Conservation (phyloP, 1,284 basidiomycete genomes). For the Porogramme epimiltina region DNA sequence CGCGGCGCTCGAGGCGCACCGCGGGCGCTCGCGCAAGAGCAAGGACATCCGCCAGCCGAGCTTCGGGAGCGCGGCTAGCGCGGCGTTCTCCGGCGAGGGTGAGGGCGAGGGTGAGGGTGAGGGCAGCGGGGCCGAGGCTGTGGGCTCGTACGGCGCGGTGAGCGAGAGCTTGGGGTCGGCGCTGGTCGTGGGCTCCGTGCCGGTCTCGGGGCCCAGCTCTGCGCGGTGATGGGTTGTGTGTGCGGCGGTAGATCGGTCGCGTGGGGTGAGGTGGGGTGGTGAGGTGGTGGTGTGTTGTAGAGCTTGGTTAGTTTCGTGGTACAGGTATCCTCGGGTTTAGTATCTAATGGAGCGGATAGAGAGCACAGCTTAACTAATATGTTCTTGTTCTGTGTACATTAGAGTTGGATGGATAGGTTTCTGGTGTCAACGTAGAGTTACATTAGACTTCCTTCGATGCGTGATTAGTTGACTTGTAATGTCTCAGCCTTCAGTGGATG, state of each 20-base stretch:
- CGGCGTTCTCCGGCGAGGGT: neutral
- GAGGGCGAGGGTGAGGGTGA: neutral
- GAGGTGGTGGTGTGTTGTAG: neutral
- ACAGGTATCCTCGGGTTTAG: neutral
- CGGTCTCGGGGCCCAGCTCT: neutral
- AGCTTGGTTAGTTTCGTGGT: neutral
- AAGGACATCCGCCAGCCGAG: conserved; percentile 34
- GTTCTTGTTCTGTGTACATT: conserved; percentile 20
- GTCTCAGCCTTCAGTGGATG: too few relatives aligned
- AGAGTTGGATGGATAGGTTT: neutral
- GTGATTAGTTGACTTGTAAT: too few relatives aligned
- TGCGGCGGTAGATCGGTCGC: neutral
- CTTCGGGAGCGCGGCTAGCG: neutral
- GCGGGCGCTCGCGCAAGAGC: conserved; percentile 37
- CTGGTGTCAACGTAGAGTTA: too few relatives aligned
- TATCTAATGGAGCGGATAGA: neutral
- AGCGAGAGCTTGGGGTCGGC: conserved; percentile 13
- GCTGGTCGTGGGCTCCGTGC: neutral
- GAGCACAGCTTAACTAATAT: conserved; percentile 9
- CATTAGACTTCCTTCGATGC: too few relatives aligned
- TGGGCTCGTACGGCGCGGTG: conserved; percentile 7
- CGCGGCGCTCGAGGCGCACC: conserved; percentile 25
- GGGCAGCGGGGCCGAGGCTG: too few relatives aligned
- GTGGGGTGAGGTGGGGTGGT: neutral
- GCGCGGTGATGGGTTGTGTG: neutral